These are phyloP conservation scores for Aspergillus sp. DNA, from an alignment of 2,329 filamentous ascomycete genomes.

Conservation along the genomic window DNA sequence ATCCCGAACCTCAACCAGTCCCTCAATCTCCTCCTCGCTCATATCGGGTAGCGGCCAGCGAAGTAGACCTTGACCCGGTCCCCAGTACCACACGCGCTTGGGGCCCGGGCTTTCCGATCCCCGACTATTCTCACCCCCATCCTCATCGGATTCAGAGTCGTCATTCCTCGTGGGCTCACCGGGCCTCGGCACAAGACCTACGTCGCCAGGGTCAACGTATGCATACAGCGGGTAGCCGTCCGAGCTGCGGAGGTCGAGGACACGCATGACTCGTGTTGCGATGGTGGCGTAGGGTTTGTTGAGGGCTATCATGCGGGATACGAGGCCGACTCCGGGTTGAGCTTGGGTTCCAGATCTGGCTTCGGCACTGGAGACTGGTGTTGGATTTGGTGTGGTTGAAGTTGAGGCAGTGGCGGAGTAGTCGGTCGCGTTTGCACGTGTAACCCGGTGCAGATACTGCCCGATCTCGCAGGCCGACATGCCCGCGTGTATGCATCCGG, in stretches of 20 bases:
- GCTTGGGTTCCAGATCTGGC: too few species aligned
- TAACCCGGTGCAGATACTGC: background rate
- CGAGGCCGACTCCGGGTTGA: background rate
- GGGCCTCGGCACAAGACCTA: too few species aligned
- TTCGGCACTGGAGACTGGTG: too few species aligned
- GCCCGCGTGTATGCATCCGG: background rate
- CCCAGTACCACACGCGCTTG: background rate
- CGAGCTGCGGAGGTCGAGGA: background rate
- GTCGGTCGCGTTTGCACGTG: background rate
- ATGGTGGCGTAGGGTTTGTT: background rate
- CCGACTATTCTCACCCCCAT: too few species aligned
- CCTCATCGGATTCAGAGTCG: too few species aligned
- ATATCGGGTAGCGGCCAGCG: background rate
- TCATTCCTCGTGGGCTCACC: too few species aligned
- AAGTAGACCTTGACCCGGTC: background rate
- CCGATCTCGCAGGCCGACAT: constrained; percentile 10
- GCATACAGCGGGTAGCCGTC: background rate
- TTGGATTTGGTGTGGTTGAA: too few species aligned
- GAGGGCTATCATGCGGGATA: background rate
- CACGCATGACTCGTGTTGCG: background rate
- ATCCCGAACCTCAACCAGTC: background rate
- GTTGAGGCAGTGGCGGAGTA: too few species aligned
- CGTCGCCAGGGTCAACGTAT: too few species aligned
- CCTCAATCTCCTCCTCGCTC: background rate
- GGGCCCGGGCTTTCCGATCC: too few species aligned